Evolutionary conservation across 306 rosid genomes (phyloP).

Genomic region (Gynostemma pentaphyllum): DNA sequence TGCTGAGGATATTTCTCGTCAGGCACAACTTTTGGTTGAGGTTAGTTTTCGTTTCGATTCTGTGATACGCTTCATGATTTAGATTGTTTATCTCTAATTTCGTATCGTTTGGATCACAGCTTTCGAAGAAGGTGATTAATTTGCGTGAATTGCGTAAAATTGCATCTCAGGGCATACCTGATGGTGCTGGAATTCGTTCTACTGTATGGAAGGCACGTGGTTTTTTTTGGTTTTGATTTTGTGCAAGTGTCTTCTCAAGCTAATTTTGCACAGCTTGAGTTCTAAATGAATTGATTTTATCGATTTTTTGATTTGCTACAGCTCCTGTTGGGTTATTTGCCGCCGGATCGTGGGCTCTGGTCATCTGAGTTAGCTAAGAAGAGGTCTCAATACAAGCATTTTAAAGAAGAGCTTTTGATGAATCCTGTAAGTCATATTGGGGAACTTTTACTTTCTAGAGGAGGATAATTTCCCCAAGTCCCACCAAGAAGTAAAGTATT

Average conservation of each 20-base stretch:
- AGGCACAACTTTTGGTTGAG: constrained; percentile 74
- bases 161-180: constrained; percentile 86
- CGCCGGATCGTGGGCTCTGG: constrained; percentile 78
- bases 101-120: constrained; percentile 20
- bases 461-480: neutral
- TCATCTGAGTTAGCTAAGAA: constrained; percentile 72
- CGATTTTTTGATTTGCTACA: constrained; percentile 20
- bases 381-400: constrained; percentile 86
- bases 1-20: constrained; percentile 58
- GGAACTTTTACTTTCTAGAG: neutral
- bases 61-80: neutral
- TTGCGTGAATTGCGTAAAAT: constrained; percentile 51
- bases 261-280: neutral
- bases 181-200: constrained; percentile 83
- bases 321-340: constrained; percentile 91
- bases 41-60: constrained; percentile 16
- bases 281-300: neutral
- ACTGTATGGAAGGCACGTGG: constrained; percentile 80
- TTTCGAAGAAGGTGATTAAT: constrained; percentile 70
- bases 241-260: neutral
- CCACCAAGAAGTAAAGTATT: neutral
- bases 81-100: neutral
- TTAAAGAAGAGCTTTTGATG: constrained; percentile 85
- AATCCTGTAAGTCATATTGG: constrained; percentile 78
- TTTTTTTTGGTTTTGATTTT: neutral